phyloP scores from a whole-genome alignment of 257 asterid species.

The Apocynum venetum region DNA sequence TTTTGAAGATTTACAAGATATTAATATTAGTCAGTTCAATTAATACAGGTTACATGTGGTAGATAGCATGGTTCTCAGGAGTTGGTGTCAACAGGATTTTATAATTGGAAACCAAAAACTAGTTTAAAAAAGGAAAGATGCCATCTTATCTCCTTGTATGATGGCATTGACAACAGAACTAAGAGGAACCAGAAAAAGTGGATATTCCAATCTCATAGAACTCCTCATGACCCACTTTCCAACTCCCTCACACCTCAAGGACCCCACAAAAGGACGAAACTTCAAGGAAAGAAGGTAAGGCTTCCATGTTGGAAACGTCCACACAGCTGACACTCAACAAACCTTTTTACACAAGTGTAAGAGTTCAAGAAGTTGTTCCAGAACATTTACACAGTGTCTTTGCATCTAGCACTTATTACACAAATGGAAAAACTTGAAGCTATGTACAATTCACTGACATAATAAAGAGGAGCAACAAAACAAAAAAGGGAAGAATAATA shows the following conservation, averaged over 20 bases:
- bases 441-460: neutral
- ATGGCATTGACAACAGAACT: constrained; percentile 1
- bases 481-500: neutral
- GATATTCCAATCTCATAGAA: neutral
- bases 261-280: neutral
- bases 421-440: neutral
- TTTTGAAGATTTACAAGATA: neutral
- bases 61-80: neutral
- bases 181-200: neutral
- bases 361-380: neutral
- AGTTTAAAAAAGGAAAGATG: neutral
- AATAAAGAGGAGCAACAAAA: neutral
- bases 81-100: neutral
- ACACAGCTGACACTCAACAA: neutral
- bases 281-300: neutral
- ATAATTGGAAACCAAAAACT: neutral
- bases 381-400: neutral
- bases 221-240: neutral
- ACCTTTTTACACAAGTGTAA: neutral
- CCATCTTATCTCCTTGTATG: neutral
- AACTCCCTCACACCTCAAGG: neutral
- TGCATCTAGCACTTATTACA: neutral
- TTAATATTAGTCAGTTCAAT: neutral
- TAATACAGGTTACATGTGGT: neutral
- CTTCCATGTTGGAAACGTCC: neutral